A percentile compares a stretch with the other conserved stretches of the same genome.
phyloP scores from a whole-genome alignment of 371 early-diverging fungal species.

The Nematocida sp. region DNA sequence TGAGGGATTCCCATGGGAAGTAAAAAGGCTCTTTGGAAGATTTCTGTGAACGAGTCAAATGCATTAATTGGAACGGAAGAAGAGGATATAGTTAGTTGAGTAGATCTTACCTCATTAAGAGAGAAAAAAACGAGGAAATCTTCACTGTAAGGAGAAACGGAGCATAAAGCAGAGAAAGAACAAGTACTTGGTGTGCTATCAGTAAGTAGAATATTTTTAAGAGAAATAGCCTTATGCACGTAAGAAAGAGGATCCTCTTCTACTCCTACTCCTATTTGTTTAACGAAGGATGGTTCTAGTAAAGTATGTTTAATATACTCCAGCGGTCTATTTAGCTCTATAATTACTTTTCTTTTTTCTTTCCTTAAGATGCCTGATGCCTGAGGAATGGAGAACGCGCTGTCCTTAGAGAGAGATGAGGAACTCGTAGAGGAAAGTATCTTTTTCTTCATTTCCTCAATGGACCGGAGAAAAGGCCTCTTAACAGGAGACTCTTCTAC shows the following conservation, averaged over 20 bases:
- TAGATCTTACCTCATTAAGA: neutral
- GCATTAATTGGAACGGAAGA: neutral
- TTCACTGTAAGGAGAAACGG: neutral
- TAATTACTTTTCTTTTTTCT: neutral
- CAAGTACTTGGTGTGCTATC: neutral
- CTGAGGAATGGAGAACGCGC: neutral
- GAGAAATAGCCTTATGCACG: too few relatives aligned
- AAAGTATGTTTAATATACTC: too few relatives aligned
- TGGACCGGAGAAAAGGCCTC: neutral
- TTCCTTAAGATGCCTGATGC: neutral
- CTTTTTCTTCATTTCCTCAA: conserved; percentile 10
- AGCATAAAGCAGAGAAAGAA: neutral
- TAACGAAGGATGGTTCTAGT: neutral
- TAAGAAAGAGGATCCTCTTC: too few relatives aligned
- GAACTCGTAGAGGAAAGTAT: neutral
- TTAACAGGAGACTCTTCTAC: neutral
- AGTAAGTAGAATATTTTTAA: too few relatives aligned
- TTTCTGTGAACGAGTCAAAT: neutral
- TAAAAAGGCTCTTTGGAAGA: neutral
- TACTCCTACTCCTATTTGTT: too few relatives aligned
- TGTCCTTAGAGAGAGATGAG: neutral
- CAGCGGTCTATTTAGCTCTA: neutral
- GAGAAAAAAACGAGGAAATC: neutral
- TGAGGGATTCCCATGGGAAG: neutral
- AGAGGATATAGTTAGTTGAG: neutral